phyloP scores from a whole-genome alignment of 2,329 filamentous ascomycete genomes.

The Ophiocordyceps camponoti-saundersi region DNA sequence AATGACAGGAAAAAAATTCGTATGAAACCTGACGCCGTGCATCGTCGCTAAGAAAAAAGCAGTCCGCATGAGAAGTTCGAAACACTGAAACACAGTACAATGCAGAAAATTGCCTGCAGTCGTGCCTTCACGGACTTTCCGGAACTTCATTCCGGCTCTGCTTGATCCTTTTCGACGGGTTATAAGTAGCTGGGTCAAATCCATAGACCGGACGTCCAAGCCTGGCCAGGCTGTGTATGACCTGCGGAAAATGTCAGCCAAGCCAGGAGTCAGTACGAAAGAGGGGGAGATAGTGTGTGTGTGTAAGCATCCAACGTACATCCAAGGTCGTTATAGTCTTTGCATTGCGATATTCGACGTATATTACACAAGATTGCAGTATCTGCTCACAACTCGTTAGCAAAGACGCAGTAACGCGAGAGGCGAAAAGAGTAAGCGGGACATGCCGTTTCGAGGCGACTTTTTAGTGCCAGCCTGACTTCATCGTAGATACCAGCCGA shows the following conservation, averaged over 20 bases:
- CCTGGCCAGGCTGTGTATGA: conserved; percentile 30
- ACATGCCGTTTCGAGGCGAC: conserved; percentile 28
- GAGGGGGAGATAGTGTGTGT: too few species aligned
- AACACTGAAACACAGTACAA: too few species aligned
- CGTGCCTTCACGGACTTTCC: neutral
- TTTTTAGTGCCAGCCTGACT: conserved; percentile 31
- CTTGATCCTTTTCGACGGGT: conserved; percentile 3
- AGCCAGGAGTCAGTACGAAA: neutral
- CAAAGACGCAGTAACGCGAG: neutral
- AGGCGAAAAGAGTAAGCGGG: neutral
- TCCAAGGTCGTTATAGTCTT: conserved; percentile 50
- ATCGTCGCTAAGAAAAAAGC: too few species aligned
- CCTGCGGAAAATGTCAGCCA: conserved; percentile 19
- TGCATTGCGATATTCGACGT: conserved; percentile 32
- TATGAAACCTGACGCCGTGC: too few species aligned
- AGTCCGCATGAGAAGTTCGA: neutral
- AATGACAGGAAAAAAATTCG: too few species aligned
- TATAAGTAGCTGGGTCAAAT: conserved; percentile 28
- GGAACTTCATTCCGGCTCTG: neutral
- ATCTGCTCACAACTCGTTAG: conserved; percentile 25
- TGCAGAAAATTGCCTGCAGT: neutral
- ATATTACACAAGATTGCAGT: conserved; percentile 28
- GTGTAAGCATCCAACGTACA: conserved; percentile 20
- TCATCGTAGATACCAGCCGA: conserved; percentile 48
- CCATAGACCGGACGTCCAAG: conserved; percentile 39